phyloP scores from a whole-genome alignment of 331 rosid species.

The Ulmus americana region DNA sequence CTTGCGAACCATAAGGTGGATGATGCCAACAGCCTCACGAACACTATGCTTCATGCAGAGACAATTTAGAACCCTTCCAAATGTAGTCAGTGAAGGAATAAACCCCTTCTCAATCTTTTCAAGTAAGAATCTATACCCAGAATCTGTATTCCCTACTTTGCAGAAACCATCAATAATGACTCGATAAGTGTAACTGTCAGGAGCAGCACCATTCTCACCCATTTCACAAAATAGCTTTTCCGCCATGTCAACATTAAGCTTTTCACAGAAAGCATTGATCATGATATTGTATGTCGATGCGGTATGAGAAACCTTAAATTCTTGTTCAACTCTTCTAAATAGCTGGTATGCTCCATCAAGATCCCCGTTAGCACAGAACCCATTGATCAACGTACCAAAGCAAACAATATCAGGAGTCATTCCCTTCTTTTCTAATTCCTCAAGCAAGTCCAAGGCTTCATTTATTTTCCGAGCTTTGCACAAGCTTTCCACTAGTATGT shows the following conservation, averaged over 20 bases:
- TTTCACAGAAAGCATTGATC: slow-evolving; percentile 57
- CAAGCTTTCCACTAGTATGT: slow-evolving; percentile 70
- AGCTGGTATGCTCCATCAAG: slow-evolving; percentile 59
- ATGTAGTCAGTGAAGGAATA: slow-evolving; percentile 58
- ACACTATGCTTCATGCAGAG: slow-evolving; percentile 57
- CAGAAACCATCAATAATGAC: slow-evolving; percentile 77
- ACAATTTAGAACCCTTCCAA: slow-evolving; percentile 76
- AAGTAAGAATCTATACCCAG: slow-evolving; percentile 50
- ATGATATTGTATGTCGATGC: slow-evolving; percentile 69
- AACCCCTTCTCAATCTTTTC: slow-evolving; percentile 55
- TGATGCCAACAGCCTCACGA: slow-evolving; percentile 64
- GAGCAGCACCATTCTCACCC: slow-evolving; percentile 42
- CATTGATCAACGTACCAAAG: slow-evolving; percentile 61
- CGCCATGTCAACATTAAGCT: slow-evolving; percentile 50
- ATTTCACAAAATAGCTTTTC: slow-evolving; percentile 56
- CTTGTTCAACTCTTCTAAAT: slow-evolving; percentile 43
- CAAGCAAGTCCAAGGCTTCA: slow-evolving; percentile 52
- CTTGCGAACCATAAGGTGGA: slow-evolving; percentile 67
- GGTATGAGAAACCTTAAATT: slow-evolving; percentile 41
- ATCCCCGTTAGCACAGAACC: slow-evolving; percentile 59
- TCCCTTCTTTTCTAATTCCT: slow-evolving; percentile 53
- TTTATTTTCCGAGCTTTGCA: slow-evolving; percentile 62
- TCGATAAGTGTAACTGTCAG: slow-evolving; percentile 72
- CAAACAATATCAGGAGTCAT: slow-evolving; percentile 63
- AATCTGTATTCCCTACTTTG: slow-evolving; percentile 55